phyloP scores from a whole-genome alignment of 2,329 filamentous ascomycete genomes.

The Metarhizium guizhouense region DNA sequence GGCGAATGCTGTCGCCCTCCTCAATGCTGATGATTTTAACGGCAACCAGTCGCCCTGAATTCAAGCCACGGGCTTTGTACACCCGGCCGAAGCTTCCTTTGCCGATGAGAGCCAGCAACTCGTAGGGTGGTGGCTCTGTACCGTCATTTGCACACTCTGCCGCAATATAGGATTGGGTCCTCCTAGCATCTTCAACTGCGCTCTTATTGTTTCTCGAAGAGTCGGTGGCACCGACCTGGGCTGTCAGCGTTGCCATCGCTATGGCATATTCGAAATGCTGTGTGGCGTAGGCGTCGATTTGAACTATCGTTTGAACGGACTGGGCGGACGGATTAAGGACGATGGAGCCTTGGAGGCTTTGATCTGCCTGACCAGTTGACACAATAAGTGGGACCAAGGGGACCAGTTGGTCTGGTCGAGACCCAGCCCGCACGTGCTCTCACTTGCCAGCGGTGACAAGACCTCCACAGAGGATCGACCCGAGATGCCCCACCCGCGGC shows the following conservation, averaged over 20 bases:
- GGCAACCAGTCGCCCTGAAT: constrained; percentile 44
- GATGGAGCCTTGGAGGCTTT: too few species aligned
- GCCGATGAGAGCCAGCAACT: constrained; percentile 60
- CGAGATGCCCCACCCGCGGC: too few species aligned
- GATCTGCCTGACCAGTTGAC: too few species aligned
- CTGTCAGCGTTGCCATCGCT: neutral
- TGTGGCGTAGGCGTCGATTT: neutral
- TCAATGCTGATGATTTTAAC: constrained; percentile 74
- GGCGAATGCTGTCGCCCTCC: constrained; percentile 56
- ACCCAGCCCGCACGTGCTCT: too few species aligned
- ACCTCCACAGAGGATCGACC: too few species aligned
- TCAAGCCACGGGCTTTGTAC: constrained; percentile 50
- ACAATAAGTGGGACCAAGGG: too few species aligned
- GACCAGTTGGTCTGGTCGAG: too few species aligned
- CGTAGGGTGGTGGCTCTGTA: constrained; percentile 53
- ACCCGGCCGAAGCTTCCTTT: constrained; percentile 67
- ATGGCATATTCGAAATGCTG: neutral
- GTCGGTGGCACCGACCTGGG: constrained; percentile 18
- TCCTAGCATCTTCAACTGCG: constrained; percentile 57
- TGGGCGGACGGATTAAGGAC: too few species aligned
- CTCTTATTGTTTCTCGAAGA: constrained; percentile 34
- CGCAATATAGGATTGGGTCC: constrained; percentile 54
- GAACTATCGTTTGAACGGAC: neutral
- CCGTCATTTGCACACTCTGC: constrained; percentile 50
- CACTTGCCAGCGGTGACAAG: too few species aligned